Percentiles rank a stretch among this genome's conserved stretches.
Conservation (phyloP, 2,329 filamentous ascomycete genomes). For the Apiospora rasikravindrae region DNA sequence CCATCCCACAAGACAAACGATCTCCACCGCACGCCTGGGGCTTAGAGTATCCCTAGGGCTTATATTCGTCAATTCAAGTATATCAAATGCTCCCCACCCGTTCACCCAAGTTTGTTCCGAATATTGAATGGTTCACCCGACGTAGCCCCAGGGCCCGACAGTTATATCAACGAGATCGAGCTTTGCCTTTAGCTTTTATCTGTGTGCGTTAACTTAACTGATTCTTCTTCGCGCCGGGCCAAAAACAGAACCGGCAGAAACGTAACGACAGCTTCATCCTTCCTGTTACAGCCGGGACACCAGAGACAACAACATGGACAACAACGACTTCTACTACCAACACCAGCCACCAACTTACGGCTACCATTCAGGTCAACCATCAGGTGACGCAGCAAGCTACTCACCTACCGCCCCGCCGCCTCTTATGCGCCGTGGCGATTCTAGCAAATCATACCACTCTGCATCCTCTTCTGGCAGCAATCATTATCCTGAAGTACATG, state of each 20-base stretch:
- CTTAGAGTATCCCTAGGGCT: not conserved
- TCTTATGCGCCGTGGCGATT: conserved; percentile 11
- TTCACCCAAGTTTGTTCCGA: conserved; percentile 4
- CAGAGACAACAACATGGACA: conserved; percentile 4
- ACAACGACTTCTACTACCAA: not conserved
- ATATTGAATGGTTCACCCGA: not conserved
- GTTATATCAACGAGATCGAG: not conserved
- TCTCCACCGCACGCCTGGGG: not conserved
- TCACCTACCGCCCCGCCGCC: not conserved
- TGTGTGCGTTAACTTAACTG: not conserved
- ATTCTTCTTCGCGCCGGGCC: not conserved
- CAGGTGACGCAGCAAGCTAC: not conserved
- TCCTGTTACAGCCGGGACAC: not conserved
- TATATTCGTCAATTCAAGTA: not conserved
- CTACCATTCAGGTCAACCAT: not conserved
- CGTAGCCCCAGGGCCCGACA: not conserved
- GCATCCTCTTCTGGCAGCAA: not conserved
- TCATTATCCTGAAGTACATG: not conserved
- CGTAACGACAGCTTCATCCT: not conserved
- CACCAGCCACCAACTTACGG: not conserved
- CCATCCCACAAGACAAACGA: not conserved
- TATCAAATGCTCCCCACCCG: not conserved
- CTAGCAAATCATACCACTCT: conserved; percentile 3
- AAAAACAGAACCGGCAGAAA: conserved; percentile 1
- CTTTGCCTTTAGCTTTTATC: not conserved